phyloP scores from a whole-genome alignment of 805 yeast species.

The Cyberlindnera mrakii region DNA sequence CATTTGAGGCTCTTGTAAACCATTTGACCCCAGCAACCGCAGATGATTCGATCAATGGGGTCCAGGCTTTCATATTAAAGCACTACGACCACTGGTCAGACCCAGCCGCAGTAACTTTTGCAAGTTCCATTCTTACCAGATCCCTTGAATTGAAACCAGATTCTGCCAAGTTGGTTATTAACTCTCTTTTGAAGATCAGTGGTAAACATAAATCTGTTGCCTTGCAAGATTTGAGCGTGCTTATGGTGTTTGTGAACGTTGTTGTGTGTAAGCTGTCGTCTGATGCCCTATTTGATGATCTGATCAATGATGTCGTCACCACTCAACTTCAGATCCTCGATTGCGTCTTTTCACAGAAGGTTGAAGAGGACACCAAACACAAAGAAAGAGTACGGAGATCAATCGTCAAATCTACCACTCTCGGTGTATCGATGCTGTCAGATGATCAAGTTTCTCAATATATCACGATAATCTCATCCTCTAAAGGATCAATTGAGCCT shows the following conservation, averaged over 20 bases:
- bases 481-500: constrained; percentile 29
- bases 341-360: constrained; percentile 11
- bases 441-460: constrained; percentile 11
- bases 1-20: constrained; percentile 17
- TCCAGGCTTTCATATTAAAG: constrained; percentile 15
- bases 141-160: constrained; percentile 7
- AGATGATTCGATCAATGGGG: constrained; percentile 12
- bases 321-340: constrained; percentile 29
- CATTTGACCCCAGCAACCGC: constrained; percentile 1
- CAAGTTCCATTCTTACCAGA: constrained; percentile 10
- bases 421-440: constrained; percentile 21
- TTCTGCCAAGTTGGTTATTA: constrained; percentile 12
- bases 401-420: constrained; percentile 26
- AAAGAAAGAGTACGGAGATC: constrained; percentile 32
- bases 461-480: constrained; percentile 9
- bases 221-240: constrained; percentile 46
- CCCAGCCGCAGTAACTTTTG: constrained; percentile 2
- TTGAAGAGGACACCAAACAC: constrained; percentile 30
- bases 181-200: constrained; percentile 27
- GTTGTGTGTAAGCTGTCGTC: constrained; percentile 26
- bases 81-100: constrained; percentile 13
- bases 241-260: constrained; percentile 51
- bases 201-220: constrained; percentile 37
- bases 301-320: constrained; percentile 27
- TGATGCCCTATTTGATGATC: constrained; percentile 22